A percentile compares a stretch with the other conserved stretches of the same genome.
These are phyloP conservation scores for Talaromyces piceae DNA, from an alignment of 2,329 filamentous ascomycete genomes.

Conservation along the genomic window DNA sequence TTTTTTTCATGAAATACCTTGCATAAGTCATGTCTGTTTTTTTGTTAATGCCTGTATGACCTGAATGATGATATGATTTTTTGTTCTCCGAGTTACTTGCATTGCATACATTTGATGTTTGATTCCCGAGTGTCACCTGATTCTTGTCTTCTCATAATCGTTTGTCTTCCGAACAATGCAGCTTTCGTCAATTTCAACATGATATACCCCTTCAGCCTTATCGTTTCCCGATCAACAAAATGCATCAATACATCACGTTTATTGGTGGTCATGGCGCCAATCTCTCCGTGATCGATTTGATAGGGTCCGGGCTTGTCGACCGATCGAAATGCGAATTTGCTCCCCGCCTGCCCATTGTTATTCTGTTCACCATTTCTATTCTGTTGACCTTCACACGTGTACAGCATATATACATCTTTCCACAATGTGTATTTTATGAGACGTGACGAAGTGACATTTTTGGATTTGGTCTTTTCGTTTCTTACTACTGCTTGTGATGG, in stretches of 20 bases:
- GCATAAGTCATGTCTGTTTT: constrained; percentile 9
- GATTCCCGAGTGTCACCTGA: neutral
- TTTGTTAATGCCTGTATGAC: constrained; percentile 12
- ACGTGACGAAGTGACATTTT: neutral
- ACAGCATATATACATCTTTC: constrained; percentile 1
- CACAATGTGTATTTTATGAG: constrained; percentile 2
- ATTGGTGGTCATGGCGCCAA: neutral
- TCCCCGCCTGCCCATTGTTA: neutral
- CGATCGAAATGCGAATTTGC: neutral
- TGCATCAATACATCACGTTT: neutral
- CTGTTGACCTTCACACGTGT: neutral
- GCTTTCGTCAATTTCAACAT: constrained; percentile 2
- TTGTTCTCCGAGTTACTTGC: constrained; percentile 7
- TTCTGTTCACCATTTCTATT: constrained; percentile 1
- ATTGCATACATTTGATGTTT: constrained; percentile 10
- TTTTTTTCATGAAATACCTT: neutral
- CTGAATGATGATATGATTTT: constrained; percentile 10
- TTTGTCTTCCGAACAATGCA: neutral
- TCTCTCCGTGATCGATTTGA: neutral
- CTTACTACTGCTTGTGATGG: neutral
- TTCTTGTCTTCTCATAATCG: neutral
- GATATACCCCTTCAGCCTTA: constrained; percentile 5
- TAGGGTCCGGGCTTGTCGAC: neutral
- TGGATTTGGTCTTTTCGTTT: neutral
- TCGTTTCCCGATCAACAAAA: too few species aligned